Evolutionary conservation across 345 rosid genomes (phyloP).

Genomic region (Limnanthes douglasii): DNA sequence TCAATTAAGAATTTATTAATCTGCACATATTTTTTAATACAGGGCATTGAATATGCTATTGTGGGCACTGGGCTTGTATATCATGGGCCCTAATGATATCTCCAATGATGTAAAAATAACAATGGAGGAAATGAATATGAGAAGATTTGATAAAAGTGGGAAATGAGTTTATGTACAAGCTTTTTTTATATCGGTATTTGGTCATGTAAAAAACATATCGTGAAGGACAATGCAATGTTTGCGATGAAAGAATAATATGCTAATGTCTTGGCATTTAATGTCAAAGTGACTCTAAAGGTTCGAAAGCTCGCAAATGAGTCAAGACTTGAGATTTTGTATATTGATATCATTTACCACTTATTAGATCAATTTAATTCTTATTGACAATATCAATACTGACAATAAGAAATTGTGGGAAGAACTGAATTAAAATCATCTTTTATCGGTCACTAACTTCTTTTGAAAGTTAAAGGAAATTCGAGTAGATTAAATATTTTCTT

Average conservation of each 20-base stretch:
- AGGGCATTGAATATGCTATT: conserved; percentile 94
- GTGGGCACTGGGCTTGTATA: conserved; percentile 86
- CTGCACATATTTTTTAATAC: no score
- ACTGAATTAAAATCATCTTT: conserved; percentile 39
- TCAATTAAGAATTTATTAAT: no score
- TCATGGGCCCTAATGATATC: conserved; percentile 67
- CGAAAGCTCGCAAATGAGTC: conserved; percentile 71
- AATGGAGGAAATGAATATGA: conserved; percentile 80
- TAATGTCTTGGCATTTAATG: conserved; percentile 89
- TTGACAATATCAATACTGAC: conserved; percentile 20
- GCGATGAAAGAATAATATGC: conserved; percentile 88
- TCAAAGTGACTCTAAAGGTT: conserved; percentile 82
- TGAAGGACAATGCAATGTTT: conserved; percentile 91
- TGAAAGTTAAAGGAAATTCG: conserved; percentile 77
- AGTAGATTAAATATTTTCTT: conserved; percentile 66
- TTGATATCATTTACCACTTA: conserved; percentile 89
- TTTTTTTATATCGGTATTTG: conserved; percentile 78
- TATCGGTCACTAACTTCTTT: conserved; percentile 56
- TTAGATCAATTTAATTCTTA: conserved; percentile 85
- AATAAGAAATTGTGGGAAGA: neutral
- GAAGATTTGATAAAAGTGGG: conserved; percentile 71
- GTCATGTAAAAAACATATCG: conserved; percentile 83
- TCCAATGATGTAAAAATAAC: conserved; percentile 50
- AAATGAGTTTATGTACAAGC: conserved; percentile 96
- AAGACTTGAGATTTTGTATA: conserved; percentile 88